Evolutionary conservation across 305 asterid genomes (phyloP), one percentile per base, ranked within the genome.

Genomic region (Rubia peregrina): DNA sequence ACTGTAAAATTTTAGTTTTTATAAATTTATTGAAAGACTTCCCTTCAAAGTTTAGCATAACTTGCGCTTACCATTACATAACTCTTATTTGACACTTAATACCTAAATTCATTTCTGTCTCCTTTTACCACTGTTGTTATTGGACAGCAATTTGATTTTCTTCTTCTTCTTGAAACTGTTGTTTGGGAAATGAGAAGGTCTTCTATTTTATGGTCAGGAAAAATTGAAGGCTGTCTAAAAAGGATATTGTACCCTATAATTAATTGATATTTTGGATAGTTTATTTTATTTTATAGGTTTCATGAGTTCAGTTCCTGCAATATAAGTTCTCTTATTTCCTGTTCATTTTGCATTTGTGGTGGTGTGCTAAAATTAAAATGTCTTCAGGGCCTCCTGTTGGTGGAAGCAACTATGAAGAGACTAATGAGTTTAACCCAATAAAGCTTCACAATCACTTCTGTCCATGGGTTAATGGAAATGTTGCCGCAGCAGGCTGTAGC

Each of bases 401-500:
- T 33, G 97, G 85, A 84, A 92, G 95, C 87, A 92, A 92, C 84
- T 92, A 88, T 76, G 97, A 88, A 55, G 99, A 88, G 68, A 82
- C 81, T 30, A 85, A 79, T 80, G 99, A 95, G 75, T 95, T 95
- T 41, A 97, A 95, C 80, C 99, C 99, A 73, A 90, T 95, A 56
- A 92, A 90, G 88, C 85, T 87, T 79, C 99, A 95, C 73, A 95
- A 95, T 77, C 81, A 76, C 79, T 92, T 86, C 84, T 95, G 99
- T 77, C 98, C 99, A 73, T 95, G 99, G 99, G 98, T 95, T 74
- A 92, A 95, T 71, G 99, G 99, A 74, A 92, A 95, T 84, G 99
- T 95, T 76, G 99, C 99, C 49, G 98, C 99, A 77, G 99, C 99
- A 5, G 99, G 98, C 81, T 79, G 88, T 79, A 82, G 87, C 75